Conservation (phyloP, 768 basidiomycete genomes). For the Tricholoma saponaceum region DNA sequence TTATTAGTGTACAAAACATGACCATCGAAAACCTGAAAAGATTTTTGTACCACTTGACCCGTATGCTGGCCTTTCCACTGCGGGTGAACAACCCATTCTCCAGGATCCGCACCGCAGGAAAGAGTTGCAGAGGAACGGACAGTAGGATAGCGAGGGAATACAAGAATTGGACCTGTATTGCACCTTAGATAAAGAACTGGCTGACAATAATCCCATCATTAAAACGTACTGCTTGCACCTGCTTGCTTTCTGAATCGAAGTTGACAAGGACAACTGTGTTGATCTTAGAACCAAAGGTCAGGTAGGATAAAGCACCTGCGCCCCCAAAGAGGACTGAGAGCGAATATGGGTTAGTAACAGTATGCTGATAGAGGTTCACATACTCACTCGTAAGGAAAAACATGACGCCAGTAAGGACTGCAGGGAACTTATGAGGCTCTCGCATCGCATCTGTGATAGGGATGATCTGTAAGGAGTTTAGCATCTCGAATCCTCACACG, state of each 20-base stretch:
- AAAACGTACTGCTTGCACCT: constrained; percentile 78
- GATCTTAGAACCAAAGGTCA: constrained; percentile 82
- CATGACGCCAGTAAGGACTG: constrained; percentile 88
- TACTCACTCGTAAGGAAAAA: constrained; percentile 65
- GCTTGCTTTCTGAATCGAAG: constrained; percentile 74
- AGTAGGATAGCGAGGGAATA: constrained; percentile 92
- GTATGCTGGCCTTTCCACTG: constrained; percentile 75
- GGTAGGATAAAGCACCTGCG: constrained; percentile 81
- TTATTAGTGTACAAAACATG: constrained; percentile 75
- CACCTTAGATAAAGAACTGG: not conserved
- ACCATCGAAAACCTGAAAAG: constrained; percentile 74
- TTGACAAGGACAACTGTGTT: constrained; percentile 96
- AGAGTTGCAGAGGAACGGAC: constrained; percentile 91
- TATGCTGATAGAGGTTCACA: not conserved
- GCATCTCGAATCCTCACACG: not conserved
- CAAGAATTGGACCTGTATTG: constrained; percentile 66
- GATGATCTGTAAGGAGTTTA: constrained; percentile 53
- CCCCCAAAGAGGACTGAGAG: constrained; percentile 76
- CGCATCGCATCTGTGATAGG: constrained; percentile 98
- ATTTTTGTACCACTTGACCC: constrained; percentile 98
- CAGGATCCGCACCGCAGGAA: constrained; percentile 96
- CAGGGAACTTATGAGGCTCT: constrained; percentile 91
- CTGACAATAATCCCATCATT: constrained; percentile 11
- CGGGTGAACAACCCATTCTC: constrained; percentile 91
- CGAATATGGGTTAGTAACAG: constrained; percentile 2